A percentile compares a stretch with the other conserved stretches of the same genome.
phyloP scores from a whole-genome alignment of 2,329 filamentous ascomycete genomes.

The Penicillium sp. region DNA sequence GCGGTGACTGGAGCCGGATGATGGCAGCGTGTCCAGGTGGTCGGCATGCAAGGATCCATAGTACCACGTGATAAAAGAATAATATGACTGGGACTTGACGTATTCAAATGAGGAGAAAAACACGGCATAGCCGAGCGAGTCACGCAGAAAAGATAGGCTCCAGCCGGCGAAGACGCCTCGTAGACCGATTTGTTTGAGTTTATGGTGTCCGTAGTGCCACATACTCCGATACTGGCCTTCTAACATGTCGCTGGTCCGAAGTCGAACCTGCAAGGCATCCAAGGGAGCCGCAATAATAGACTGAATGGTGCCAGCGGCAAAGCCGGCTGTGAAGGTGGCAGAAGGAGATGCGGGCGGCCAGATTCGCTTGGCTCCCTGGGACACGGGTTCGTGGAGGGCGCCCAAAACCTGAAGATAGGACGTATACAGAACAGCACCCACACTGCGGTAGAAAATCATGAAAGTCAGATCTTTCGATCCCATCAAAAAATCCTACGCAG shows the following conservation, averaged over 20 bases:
- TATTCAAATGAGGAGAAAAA: slow-evolving; percentile 63
- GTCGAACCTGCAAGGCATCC: slow-evolving; percentile 60
- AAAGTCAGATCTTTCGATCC: background rate
- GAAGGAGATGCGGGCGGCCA: slow-evolving; percentile 55
- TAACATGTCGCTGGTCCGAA: slow-evolving; percentile 57
- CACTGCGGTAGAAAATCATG: slow-evolving; percentile 30
- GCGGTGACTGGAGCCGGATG: slow-evolving; percentile 25
- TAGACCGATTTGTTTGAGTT: slow-evolving; percentile 55
- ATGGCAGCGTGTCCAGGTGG: slow-evolving; percentile 28
- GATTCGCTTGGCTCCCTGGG: slow-evolving; percentile 53
- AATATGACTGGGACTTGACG: slow-evolving; percentile 60
- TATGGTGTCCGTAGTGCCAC: slow-evolving; percentile 59
- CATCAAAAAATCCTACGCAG: background rate
- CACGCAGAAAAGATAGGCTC: slow-evolving; percentile 56
- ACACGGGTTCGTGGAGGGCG: slow-evolving; percentile 55
- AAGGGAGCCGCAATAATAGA: slow-evolving; percentile 60
- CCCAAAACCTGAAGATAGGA: slow-evolving; percentile 59
- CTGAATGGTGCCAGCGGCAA: slow-evolving; percentile 56
- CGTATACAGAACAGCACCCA: slow-evolving; percentile 61
- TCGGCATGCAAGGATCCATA: slow-evolving; percentile 46
- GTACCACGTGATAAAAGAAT: slow-evolving; percentile 56
- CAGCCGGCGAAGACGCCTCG: slow-evolving; percentile 62
- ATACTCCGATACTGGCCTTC: slow-evolving; percentile 57
- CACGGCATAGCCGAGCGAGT: slow-evolving; percentile 56
- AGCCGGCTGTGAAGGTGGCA: slow-evolving; percentile 56